Conservation (phyloP, 139 green algal genomes). For the Chlamydomonas sp. region DNA sequence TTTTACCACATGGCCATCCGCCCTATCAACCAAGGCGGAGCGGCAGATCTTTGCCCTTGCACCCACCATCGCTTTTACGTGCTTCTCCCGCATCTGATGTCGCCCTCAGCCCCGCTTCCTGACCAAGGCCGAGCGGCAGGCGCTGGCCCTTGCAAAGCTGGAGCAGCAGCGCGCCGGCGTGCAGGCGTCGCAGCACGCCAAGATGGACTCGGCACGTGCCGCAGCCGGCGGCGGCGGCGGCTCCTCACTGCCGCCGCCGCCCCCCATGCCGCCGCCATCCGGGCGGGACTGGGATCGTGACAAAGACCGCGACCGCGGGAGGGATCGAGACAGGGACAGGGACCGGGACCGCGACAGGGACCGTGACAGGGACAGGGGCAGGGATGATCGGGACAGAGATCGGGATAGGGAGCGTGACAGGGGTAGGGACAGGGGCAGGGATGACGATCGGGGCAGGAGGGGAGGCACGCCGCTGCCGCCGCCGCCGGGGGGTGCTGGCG, state of each 20-base stretch:
- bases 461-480: not conserved
- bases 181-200: slow-evolving; percentile 41
- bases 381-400: not conserved
- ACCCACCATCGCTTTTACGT: not conserved
- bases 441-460: not conserved
- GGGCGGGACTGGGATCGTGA: slow-evolving; percentile 2
- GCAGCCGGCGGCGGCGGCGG: not conserved
- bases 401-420: slow-evolving; percentile 24
- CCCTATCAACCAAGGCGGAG: too few species aligned
- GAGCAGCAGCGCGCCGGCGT: slow-evolving; percentile 60
- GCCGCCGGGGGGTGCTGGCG: not conserved
- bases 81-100: not conserved
- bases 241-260: not conserved
- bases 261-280: not conserved
- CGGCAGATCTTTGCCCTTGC: not conserved
- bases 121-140: slow-evolving; percentile 87
- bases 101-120: slow-evolving; percentile 85
- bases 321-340: not conserved
- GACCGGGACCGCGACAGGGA: not conserved
- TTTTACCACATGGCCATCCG: too few species aligned
- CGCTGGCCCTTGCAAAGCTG: slow-evolving; percentile 78
- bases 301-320: slow-evolving; percentile 6
- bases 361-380: not conserved
- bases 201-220: slow-evolving; percentile 11
- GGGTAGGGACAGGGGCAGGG: slow-evolving; percentile 4